Percentiles rank a stretch among this genome's conserved stretches.
Conservation (phyloP, 495 filamentous ascomycete species). For the Talaromyces thailandensis region DNA sequence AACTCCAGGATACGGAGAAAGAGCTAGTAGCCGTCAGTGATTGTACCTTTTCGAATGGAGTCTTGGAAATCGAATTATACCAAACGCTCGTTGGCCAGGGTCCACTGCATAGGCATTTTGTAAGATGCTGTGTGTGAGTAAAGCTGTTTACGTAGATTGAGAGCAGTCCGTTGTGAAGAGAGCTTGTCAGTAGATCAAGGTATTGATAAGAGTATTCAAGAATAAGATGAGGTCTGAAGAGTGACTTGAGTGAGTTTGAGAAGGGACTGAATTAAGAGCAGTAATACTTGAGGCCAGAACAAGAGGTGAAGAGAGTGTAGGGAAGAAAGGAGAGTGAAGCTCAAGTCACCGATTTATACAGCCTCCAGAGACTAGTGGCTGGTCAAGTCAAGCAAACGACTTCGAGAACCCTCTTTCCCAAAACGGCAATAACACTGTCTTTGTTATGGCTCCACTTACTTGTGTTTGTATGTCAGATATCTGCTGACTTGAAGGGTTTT, state of each 20-base stretch:
- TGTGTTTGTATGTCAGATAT: not conserved
- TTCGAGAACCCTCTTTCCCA: not conserved
- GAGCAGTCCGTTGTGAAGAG: not conserved
- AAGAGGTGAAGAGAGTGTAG: not conserved
- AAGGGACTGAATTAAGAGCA: not conserved
- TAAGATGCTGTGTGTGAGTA: not conserved
- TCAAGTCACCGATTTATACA: not conserved
- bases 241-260: not conserved
- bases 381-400: not conserved
- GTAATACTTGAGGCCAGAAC: not conserved
- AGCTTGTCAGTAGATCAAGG: not conserved
- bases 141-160: not conserved
- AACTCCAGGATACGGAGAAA: not conserved
- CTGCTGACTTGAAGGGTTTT: not conserved
- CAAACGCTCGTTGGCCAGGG: slow-evolving; percentile 27
- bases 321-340: not conserved
- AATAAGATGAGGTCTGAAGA: not conserved
- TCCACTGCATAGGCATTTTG: slow-evolving; percentile 37
- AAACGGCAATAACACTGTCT: not conserved
- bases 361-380: not conserved
- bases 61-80: slow-evolving; percentile 12
- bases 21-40: not conserved
- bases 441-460: not conserved
- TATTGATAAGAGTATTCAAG: not conserved
- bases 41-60: not conserved